Percentiles rank a stretch among this genome's conserved stretches.
phyloP scores from a whole-genome alignment of 2,329 filamentous ascomycete species.

The Ophiostoma fasciatum region DNA sequence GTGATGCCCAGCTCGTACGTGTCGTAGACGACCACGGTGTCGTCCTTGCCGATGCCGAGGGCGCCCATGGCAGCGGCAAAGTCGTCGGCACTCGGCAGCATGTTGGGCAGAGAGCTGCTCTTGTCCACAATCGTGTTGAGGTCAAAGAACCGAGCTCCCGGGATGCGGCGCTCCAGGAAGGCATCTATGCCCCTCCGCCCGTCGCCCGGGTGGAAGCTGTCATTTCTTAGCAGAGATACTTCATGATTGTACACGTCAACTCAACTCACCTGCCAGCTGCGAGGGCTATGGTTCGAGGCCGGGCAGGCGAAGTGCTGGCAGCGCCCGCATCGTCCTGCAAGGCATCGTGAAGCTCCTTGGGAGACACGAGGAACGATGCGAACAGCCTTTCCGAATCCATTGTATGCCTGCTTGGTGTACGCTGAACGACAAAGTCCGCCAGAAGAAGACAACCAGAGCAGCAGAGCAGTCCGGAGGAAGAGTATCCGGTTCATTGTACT shows the following conservation, averaged over 20 bases:
- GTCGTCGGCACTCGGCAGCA: slow-evolving; percentile 68
- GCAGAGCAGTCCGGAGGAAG: too few species aligned
- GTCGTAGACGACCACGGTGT: slow-evolving; percentile 88
- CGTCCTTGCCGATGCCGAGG: slow-evolving; percentile 71
- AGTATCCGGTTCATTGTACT: too few species aligned
- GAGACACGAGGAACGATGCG: slow-evolving; percentile 72
- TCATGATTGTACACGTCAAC: too few species aligned
- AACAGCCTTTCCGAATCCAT: slow-evolving; percentile 36
- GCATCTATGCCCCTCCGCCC: slow-evolving; percentile 63
- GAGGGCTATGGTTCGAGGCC: slow-evolving; percentile 16
- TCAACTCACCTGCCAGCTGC: too few species aligned
- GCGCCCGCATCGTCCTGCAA: slow-evolving; percentile 67
- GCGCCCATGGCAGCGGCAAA: slow-evolving; percentile 81
- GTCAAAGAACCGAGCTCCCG: slow-evolving; percentile 86
- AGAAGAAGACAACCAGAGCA: too few species aligned
- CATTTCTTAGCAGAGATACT: slow-evolving; percentile 75
- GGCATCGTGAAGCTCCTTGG: slow-evolving; percentile 65
- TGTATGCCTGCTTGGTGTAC: slow-evolving; percentile 2
- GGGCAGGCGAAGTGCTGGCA: slow-evolving; percentile 64
- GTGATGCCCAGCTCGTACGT: slow-evolving; percentile 82
- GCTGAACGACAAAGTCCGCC: too few species aligned
- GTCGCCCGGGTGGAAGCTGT: slow-evolving; percentile 71
- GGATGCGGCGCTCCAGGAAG: slow-evolving; percentile 71
- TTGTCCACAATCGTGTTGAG: slow-evolving; percentile 81
- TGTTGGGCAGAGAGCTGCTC: slow-evolving; percentile 80